Base-by-base conservation (phyloP, 148 eudicot genomes). In the Spergularia marina region DNA sequence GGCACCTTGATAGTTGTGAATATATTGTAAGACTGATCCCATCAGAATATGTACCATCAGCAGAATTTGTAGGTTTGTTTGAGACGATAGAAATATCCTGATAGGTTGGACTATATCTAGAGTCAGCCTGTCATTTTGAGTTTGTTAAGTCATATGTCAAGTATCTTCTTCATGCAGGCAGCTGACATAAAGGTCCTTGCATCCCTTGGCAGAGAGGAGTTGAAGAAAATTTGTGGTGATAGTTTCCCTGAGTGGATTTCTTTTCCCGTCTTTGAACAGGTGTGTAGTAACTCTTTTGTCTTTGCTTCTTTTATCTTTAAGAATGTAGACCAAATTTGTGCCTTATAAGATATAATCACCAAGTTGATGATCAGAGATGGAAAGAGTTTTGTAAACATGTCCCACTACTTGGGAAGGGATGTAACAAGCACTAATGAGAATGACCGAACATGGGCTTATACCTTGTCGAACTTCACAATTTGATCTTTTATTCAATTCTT, bases 221-320 rank as follows among this genome's bases (percentile, higher is more conserved):
- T 95, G 88, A 92, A 86, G 88, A 90, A 92, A 88, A 92, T 95
- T 18, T 95, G 98, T 60, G 97, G 98, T 15, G 97, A 95, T 16
- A 92, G 87, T 72, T 85, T 87, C 79, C 98, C 98, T 0, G 94
- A 90, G 78, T 92, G 98, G 97, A 90, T 95, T 78, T 92, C 97
- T 10, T 95, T 95, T 79, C 98, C 98, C 58, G 96, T 84, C 57
- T 95, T 49, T 86, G 98, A 95, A 60, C 98, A 95, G 98, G 98
- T 95, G 65, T 64, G 25, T 25, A 34, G 16, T 17, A 53, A 55
- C 59, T 18, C 62, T 72, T 69, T 66, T 71, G 4, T 58, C 17
- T 61, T 66, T 25, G 6, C 20, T 18, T 52, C 64, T 56, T 34
- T 13, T 64, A 34, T 12, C 52, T 55, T 76, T 34, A 53, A 47